phyloP scores from a whole-genome alignment of 2,329 filamentous ascomycete species.

The Metarhizium anisopliae region DNA sequence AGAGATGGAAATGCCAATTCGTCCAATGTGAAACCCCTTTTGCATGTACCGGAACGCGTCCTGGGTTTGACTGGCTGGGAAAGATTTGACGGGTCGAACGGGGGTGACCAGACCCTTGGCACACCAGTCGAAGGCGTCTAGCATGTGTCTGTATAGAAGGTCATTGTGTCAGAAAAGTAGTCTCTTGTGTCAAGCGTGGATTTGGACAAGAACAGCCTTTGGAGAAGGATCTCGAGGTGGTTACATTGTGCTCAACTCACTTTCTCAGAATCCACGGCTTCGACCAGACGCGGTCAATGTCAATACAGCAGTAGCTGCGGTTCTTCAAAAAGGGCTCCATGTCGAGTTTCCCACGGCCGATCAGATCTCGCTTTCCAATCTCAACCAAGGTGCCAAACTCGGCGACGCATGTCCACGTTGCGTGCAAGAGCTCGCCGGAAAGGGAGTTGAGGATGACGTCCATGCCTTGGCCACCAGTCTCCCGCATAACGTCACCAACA shows the following conservation, averaged over 20 bases:
- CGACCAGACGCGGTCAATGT: slow-evolving; percentile 3
- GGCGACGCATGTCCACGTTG: slow-evolving; percentile 31
- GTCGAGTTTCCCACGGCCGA: slow-evolving; percentile 28
- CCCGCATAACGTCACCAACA: slow-evolving; percentile 12
- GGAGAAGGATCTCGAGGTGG: not conserved
- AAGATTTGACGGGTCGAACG: no score
- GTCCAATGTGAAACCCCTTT: slow-evolving; percentile 28
- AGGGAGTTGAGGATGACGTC: slow-evolving; percentile 27
- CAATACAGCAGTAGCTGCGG: slow-evolving; percentile 15
- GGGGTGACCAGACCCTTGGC: no score
- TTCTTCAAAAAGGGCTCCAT: slow-evolving; percentile 30
- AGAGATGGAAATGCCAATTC: slow-evolving; percentile 1
- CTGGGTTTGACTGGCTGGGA: no score
- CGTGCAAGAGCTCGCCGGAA: slow-evolving; percentile 25
- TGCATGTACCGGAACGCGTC: slow-evolving; percentile 32
- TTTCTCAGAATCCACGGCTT: no score
- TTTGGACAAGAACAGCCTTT: no score
- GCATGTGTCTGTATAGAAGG: no score
- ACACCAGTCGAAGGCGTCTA: no score
- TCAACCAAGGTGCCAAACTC: slow-evolving; percentile 31
- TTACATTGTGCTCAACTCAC: no score
- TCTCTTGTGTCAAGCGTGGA: no score
- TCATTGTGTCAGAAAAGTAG: no score
- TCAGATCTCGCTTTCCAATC: slow-evolving; percentile 30
- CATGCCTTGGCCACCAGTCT: slow-evolving; percentile 17